These are phyloP conservation scores for Scheffersomyces insectosa DNA, from an alignment of 1,139 yeast genomes.

Conservation along the genomic window DNA sequence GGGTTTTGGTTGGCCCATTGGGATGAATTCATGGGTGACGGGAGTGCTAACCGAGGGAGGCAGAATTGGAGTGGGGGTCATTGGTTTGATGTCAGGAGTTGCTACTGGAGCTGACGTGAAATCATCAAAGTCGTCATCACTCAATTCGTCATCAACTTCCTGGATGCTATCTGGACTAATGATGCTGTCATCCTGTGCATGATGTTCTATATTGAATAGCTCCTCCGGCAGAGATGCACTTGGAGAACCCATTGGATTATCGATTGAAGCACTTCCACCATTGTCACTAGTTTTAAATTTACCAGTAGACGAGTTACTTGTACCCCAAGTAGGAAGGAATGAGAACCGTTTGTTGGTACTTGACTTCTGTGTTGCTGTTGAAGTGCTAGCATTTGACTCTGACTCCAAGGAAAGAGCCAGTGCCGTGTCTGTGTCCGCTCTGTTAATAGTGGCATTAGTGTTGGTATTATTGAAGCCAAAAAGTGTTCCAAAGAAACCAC, in stretches of 20 bases:
- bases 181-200: too few species aligned
- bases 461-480: slow-evolving; percentile 20
- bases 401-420: background rate
- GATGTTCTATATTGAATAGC: too few species aligned
- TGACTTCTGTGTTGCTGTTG: background rate
- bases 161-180: too few species aligned
- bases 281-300: too few species aligned
- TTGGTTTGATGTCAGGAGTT: background rate
- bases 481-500: slow-evolving; percentile 30
- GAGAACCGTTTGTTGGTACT: slow-evolving; percentile 8
- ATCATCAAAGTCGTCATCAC: slow-evolving; percentile 13
- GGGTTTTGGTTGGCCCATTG: background rate
- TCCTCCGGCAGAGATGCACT: too few species aligned
- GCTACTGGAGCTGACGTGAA: slow-evolving; percentile 9
- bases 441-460: slow-evolving; percentile 1
- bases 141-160: slow-evolving; percentile 1
- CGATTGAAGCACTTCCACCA: too few species aligned
- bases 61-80: background rate
- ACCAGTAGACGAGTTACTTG: too few species aligned
- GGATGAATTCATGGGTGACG: slow-evolving; percentile 1
- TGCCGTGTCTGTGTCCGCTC: background rate
- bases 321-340: slow-evolving; percentile 8
- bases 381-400: background rate
- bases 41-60: background rate
- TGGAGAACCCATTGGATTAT: too few species aligned